Evolutionary conservation across 2,329 filamentous ascomycete species (phyloP).

Genomic region (Tympanopsis confertula): DNA sequence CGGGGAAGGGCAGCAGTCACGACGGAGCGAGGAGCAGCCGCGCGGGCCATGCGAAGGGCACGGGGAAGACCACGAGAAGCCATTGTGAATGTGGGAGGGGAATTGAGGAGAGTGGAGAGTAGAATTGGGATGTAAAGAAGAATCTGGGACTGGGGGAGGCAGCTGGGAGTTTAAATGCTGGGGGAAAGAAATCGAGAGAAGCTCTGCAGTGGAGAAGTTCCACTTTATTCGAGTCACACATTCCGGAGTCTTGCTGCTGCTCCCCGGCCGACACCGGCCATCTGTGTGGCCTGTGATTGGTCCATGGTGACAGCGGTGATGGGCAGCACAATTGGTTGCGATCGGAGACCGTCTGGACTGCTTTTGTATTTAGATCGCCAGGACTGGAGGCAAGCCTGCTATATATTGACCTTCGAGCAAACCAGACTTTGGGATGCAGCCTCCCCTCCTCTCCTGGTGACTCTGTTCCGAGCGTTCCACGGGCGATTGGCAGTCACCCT

Average conservation of each 20-base stretch:
- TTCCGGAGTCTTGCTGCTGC: constrained; percentile 12
- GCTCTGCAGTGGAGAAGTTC: too few relatives aligned
- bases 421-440: too few relatives aligned
- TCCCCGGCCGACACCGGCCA: constrained; percentile 15
- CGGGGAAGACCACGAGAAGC: constrained; percentile 35
- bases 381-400: too few relatives aligned
- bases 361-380: too few relatives aligned
- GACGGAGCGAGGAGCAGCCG: constrained; percentile 43
- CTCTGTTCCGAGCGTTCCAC: too few relatives aligned
- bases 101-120: constrained; percentile 6
- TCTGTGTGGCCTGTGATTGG: constrained; percentile 6
- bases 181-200: too few relatives aligned
- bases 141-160: background rate
- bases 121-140: constrained; percentile 2
- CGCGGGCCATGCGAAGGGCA: constrained; percentile 39
- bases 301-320: constrained; percentile 12
- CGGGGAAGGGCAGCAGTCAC: constrained; percentile 41
- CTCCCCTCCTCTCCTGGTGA: too few relatives aligned
- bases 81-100: constrained; percentile 20
- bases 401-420: too few relatives aligned
- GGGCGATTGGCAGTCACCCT: too few relatives aligned
- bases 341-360: too few relatives aligned
- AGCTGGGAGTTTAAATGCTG: background rate
- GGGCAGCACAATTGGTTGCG: too few relatives aligned
- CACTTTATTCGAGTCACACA: background rate